These are phyloP conservation scores for Eucalyptus guilfoylei DNA, from an alignment of 345 rosid species.

Conservation along the genomic window DNA sequence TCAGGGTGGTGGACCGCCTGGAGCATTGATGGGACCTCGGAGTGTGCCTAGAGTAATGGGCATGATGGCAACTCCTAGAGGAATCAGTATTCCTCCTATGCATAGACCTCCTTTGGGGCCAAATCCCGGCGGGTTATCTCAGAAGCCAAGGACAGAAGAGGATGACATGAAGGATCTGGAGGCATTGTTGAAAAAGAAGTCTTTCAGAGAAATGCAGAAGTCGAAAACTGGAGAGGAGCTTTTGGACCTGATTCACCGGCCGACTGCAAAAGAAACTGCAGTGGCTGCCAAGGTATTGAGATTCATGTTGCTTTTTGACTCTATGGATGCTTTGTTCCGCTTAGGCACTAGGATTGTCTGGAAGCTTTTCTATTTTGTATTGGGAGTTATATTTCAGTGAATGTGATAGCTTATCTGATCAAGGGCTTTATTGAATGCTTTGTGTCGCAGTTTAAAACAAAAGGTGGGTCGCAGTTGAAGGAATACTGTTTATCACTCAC, in stretches of 20 bases:
- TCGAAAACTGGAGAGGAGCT: constrained; percentile 92
- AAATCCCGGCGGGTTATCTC: not conserved
- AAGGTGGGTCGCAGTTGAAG: constrained; percentile 97
- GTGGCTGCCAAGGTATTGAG: constrained; percentile 72
- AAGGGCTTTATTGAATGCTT: not conserved
- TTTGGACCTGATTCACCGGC: constrained; percentile 79
- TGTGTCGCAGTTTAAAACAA: constrained; percentile 69
- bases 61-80: constrained; percentile 16
- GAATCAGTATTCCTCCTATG: constrained; percentile 10
- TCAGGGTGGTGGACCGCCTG: constrained; percentile 19
- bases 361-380: not conserved
- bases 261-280: constrained; percentile 93
- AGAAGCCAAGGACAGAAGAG: constrained; percentile 58
- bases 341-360: not conserved
- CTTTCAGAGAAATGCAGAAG: constrained; percentile 79
- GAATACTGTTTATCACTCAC: constrained; percentile 88
- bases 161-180: constrained; percentile 87
- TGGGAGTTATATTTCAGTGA: not conserved
- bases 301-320: not conserved
- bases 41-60: constrained; percentile 32
- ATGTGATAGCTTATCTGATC: not conserved
- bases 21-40: constrained; percentile 36
- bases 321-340: not conserved
- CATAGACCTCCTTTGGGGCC: constrained; percentile 40
- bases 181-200: constrained; percentile 80